phyloP scores from a whole-genome alignment of 768 basidiomycete genomes.

The Leucocoprinus leucothites region DNA sequence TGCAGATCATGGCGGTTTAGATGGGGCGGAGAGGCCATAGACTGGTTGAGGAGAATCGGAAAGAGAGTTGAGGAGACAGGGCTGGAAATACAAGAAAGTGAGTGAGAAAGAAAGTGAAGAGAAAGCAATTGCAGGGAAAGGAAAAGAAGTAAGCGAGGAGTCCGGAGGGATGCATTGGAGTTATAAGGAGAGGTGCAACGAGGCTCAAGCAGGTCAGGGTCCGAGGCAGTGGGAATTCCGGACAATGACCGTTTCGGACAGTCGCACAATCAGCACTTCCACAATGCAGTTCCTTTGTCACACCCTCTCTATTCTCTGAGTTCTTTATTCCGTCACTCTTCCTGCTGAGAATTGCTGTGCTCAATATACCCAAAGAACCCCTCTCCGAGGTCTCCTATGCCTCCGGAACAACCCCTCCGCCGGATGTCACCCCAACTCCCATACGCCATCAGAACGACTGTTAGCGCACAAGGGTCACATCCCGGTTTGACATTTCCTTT shows the following conservation, averaged over 20 bases:
- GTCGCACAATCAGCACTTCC: constrained; percentile 10
- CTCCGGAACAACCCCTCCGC: background rate
- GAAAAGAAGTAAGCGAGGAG: constrained; percentile 17
- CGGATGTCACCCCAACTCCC: background rate
- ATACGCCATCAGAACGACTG: background rate
- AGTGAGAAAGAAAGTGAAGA: constrained; percentile 3
- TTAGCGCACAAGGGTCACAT: background rate
- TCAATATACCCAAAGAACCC: background rate
- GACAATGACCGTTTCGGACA: constrained; percentile 7
- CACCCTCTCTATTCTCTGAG: background rate
- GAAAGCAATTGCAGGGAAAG: constrained; percentile 8
- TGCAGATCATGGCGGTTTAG: constrained; percentile 44
- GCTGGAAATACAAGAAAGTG: background rate
- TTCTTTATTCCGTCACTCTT: too few species aligned
- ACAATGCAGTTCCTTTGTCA: background rate
- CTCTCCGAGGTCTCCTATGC: too few species aligned
- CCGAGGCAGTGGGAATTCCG: constrained; percentile 10
- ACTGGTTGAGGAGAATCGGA: background rate
- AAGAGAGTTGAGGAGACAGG: background rate
- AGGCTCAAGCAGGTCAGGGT: constrained; percentile 7
- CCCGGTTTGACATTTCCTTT: background rate
- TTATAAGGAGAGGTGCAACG: constrained; percentile 11
- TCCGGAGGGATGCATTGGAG: constrained; percentile 11
- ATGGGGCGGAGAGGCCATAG: constrained; percentile 24
- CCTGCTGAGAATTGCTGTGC: too few species aligned